Conservation (phyloP, 2,329 filamentous ascomycete genomes). For the Neopestalotiopsis sp. region DNA sequence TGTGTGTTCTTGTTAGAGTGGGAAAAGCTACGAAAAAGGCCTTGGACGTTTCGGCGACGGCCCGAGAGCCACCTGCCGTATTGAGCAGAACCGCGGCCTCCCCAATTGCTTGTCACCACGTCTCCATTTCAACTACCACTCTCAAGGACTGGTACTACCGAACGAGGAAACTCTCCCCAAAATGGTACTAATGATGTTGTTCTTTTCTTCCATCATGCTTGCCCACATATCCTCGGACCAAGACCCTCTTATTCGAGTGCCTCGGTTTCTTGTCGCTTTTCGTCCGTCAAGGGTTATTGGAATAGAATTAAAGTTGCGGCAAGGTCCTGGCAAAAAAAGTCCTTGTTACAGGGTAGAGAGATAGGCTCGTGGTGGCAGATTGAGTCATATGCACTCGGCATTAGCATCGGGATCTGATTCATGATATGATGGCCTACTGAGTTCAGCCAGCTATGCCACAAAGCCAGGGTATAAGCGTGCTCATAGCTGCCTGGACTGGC, state of each 20-base stretch:
- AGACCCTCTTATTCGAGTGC: too few species aligned
- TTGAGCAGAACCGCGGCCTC: not conserved
- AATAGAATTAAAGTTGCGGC: too few species aligned
- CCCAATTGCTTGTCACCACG: not conserved
- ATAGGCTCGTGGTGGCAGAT: not conserved
- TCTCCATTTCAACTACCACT: not conserved
- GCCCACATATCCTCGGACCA: too few species aligned
- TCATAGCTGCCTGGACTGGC: too few species aligned
- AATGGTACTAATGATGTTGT: not conserved
- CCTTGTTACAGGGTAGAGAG: not conserved
- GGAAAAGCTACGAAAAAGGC: not conserved
- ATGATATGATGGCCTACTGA: not conserved
- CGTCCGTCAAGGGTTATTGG: too few species aligned
- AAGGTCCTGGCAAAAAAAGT: not conserved
- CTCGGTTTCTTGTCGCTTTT: too few species aligned
- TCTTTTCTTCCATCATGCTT: too few species aligned
- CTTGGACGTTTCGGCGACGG: not conserved
- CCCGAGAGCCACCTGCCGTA: not conserved
- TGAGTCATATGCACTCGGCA: not conserved
- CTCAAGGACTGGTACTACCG: not conserved
- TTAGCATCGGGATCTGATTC: not conserved
- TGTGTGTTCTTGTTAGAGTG: not conserved
- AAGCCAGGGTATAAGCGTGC: too few species aligned
- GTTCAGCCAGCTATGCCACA: too few species aligned
- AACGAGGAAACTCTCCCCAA: not conserved